A percentile compares a stretch with the other conserved stretches of the same genome.
Evolutionary conservation across 345 rosid genomes (phyloP).

Genomic region (Barbarea vulgaris): DNA sequence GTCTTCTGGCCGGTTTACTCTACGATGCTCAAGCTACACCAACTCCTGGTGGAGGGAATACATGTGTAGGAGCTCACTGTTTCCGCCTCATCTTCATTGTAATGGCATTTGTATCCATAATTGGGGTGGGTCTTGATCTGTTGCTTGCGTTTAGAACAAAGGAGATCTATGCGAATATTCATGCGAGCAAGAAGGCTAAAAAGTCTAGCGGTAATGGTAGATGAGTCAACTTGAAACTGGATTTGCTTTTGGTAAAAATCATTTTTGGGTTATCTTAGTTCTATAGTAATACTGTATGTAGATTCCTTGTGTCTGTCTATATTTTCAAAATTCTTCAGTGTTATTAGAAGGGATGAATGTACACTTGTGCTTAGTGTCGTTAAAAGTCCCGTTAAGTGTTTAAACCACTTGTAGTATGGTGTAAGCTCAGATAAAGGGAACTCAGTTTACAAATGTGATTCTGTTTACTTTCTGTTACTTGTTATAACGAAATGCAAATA

Average conservation of each 20-base stretch:
- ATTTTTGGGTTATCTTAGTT: slow-evolving; percentile 17
- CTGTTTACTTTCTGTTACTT: background rate
- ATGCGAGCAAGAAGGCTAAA: slow-evolving; percentile 53
- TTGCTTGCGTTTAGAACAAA: slow-evolving; percentile 47
- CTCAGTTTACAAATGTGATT: background rate
- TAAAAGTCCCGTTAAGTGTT: background rate
- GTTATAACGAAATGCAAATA: background rate
- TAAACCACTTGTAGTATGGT: background rate
- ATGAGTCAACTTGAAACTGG: slow-evolving; percentile 7
- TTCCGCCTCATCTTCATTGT: slow-evolving; percentile 48
- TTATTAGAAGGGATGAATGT: background rate
- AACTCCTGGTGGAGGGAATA: slow-evolving; percentile 47
- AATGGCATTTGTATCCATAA: slow-evolving; percentile 49
- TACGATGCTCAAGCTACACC: slow-evolving; percentile 56
- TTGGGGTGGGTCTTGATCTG: slow-evolving; percentile 54
- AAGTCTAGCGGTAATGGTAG: slow-evolving; percentile 35
- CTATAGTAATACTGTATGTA: slow-evolving; percentile 6
- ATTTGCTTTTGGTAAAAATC: background rate
- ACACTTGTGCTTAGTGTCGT: slow-evolving; percentile 3
- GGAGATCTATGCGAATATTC: slow-evolving; percentile 52
- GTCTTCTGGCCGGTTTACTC: slow-evolving; percentile 61
- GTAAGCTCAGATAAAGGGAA: background rate
- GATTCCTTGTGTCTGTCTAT: background rate
- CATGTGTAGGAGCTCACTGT: slow-evolving; percentile 56
- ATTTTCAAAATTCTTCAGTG: background rate